Evolutionary conservation across 2,329 filamentous ascomycete genomes (phyloP), one percentile per base, ranked within the genome.

Genomic region (Curvularia spicifera): DNA sequence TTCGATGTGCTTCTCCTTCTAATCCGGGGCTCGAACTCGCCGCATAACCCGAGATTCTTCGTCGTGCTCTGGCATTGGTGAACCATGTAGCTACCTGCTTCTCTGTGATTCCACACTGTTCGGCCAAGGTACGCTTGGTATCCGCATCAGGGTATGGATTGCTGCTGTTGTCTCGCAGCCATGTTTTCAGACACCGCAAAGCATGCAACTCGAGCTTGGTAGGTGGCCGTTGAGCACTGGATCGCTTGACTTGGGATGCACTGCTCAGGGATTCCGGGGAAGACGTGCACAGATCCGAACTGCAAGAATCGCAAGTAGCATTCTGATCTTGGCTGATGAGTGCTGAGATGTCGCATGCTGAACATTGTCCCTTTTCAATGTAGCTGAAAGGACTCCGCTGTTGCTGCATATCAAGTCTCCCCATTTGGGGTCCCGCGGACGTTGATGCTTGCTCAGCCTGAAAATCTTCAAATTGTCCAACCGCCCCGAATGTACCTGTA

Each of bases 21-120:
- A 61, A 66, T 4, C 51, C 60, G 20, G 61, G 35, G 31, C 55
- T 24, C 52, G 58, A 51, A 6, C 29, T 40, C 26, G 66, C 53
- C 33, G 60, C 35, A 64, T 66, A 44, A 59, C 33, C 33, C 37
- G 60, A 8, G 28, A 76, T 51, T 31, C 71, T 68, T 44, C 68
- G 66, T 22, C 72, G 60, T 26, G 72, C 72, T 45, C 74, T 59
- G 3, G 72, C 72, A 46, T 76, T 76, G 4, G 72, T 75, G 43
- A 76, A 74, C 73, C 73, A 76, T 22, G 73, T 75, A 5, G 60
- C 71, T 1, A 76, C 69, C 51, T 76, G 74, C 45, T 74, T 76
- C 53, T 74, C 68, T 0, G 73, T 73, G 37, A 76, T 74, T 2
- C 67, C 67, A 53, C 71, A 76, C 28, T 68, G 63, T 39, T 69